Evolutionary conservation across 2,329 filamentous ascomycete genomes (phyloP).

Genomic region (Acrocalymma vagum): DNA sequence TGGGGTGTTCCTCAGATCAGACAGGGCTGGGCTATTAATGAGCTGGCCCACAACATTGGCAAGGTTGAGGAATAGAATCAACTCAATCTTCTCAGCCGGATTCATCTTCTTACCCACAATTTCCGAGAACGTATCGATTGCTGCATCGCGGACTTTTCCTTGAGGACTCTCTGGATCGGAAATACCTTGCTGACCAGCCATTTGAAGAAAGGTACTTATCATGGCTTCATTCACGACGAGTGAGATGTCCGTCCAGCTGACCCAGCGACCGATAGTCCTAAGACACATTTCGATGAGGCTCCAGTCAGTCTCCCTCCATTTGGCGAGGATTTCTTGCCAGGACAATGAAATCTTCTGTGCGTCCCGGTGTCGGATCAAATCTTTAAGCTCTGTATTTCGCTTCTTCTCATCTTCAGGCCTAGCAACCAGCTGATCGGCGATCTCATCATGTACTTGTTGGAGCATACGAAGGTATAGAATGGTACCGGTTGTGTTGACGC

Average conservation of each 20-base stretch:
- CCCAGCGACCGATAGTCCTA: constrained; percentile 94
- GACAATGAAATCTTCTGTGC: constrained; percentile 86
- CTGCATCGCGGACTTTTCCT: constrained; percentile 86
- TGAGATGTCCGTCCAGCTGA: constrained; percentile 98
- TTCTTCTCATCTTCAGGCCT: constrained; percentile 81
- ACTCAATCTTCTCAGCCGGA: constrained; percentile 87
- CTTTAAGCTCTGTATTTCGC: constrained; percentile 89
- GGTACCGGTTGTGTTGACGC: constrained; percentile 78
- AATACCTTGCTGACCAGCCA: constrained; percentile 77
- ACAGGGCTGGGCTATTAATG: constrained; percentile 80
- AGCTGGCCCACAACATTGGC: constrained; percentile 86
- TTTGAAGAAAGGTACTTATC: constrained; percentile 83
- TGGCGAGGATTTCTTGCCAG: constrained; percentile 88
- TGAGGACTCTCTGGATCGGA: constrained; percentile 63
- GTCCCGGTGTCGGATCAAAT: constrained; percentile 85
- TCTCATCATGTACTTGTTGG: constrained; percentile 93
- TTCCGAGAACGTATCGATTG: constrained; percentile 94
- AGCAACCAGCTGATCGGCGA: constrained; percentile 88
- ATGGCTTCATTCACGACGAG: constrained; percentile 85
- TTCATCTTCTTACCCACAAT: constrained; percentile 99
- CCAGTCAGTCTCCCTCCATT: constrained; percentile 73
- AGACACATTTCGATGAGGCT: constrained; percentile 88
- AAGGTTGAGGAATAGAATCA: constrained; percentile 91
- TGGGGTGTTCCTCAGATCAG: constrained; percentile 79
- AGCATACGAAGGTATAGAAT: constrained; percentile 89